Percentiles rank a stretch among this genome's conserved stretches.
Evolutionary conservation across 2,329 filamentous ascomycete genomes (phyloP).

Genomic region (Colletotrichum aenigma): DNA sequence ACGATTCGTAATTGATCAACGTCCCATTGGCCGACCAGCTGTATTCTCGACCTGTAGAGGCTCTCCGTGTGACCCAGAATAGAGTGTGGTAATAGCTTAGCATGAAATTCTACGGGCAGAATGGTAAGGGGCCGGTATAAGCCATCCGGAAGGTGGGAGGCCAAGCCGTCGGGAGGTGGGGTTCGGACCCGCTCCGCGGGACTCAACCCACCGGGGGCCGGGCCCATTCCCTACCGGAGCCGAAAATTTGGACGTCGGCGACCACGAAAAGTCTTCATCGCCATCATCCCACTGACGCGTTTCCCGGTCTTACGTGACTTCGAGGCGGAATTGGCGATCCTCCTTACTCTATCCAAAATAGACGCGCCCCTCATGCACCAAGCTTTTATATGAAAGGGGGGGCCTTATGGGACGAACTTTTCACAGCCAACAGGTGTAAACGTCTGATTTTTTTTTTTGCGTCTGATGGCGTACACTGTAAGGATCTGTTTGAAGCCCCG

Average conservation of each 20-base stretch:
- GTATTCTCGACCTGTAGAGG: background rate
- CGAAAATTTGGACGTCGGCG: background rate
- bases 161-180: background rate
- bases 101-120: background rate
- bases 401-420: background rate
- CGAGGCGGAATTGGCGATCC: background rate
- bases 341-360: background rate
- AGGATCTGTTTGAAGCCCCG: background rate
- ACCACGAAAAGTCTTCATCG: background rate
- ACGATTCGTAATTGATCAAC: background rate
- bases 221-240: background rate
- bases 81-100: background rate
- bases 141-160: background rate
- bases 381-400: background rate
- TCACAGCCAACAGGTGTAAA: background rate
- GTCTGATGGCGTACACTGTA: background rate
- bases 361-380: background rate
- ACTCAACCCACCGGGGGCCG: background rate
- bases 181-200: background rate
- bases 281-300: background rate
- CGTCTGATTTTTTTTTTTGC: background rate
- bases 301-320: background rate
- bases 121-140: background rate
- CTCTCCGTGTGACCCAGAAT: background rate
- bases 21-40: background rate